Percentiles rank a stretch among this genome's conserved stretches.
Conservation (phyloP, 176 grass and related monocot genomes). For the Puccinellia tenuiflora region DNA sequence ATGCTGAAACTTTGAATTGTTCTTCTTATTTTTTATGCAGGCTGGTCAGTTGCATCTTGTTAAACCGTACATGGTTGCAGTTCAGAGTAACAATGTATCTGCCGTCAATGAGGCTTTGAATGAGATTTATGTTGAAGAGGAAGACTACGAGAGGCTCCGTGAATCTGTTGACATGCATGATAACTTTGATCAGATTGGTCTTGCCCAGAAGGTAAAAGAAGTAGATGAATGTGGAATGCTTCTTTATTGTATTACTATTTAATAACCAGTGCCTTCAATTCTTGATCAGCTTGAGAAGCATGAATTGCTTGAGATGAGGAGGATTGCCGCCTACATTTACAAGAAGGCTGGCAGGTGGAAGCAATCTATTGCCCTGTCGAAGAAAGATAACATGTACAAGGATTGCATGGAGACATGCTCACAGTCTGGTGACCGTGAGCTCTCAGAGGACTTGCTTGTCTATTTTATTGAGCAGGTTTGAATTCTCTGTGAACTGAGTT, state of each 20-base stretch:
- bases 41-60: slow-evolving; percentile 90
- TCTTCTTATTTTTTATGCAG: slow-evolving; percentile 36
- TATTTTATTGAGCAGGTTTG: slow-evolving; percentile 95
- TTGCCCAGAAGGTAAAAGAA: slow-evolving; percentile 78
- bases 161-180: slow-evolving; percentile 99
- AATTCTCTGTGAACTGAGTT: not conserved
- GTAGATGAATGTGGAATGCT: not conserved
- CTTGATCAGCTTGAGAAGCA: slow-evolving; percentile 87
- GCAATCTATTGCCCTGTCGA: slow-evolving; percentile 85
- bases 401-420: slow-evolving; percentile 99
- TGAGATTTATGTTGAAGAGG: slow-evolving; percentile 92
- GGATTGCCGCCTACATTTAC: slow-evolving; percentile 98
- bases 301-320: slow-evolving; percentile 96
- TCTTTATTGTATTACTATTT: not conserved
- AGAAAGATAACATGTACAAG: slow-evolving; percentile 99
- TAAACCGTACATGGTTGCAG: slow-evolving; percentile 98
- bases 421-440: slow-evolving; percentile 82
- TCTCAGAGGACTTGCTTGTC: slow-evolving; percentile 88
- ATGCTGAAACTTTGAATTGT: slow-evolving; percentile 5
- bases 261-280: slow-evolving; percentile 20
- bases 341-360: slow-evolving; percentile 99
- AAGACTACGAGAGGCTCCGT: slow-evolving; percentile 88
- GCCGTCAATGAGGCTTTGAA: slow-evolving; percentile 99
- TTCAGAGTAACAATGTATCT: slow-evolving; percentile 99
- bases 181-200: slow-evolving; percentile 99